Conservation (phyloP, 768 basidiomycete genomes). For the Amyloporia xantha region DNA sequence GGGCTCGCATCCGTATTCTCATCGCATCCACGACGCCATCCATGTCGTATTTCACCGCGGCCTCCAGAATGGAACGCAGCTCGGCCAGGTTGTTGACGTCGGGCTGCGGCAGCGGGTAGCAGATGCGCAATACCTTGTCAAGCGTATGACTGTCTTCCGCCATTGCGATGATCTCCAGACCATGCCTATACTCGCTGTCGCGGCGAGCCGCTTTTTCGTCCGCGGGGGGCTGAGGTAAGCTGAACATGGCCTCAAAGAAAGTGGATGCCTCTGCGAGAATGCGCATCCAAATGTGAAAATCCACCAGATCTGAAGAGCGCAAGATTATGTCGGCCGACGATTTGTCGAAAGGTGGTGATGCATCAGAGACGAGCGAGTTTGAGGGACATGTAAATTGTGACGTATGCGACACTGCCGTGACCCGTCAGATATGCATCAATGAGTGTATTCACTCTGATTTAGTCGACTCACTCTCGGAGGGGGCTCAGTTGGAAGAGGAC, state of each 20-base stretch:
- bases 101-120: constrained; percentile 14
- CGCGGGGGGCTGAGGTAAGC: constrained; percentile 34
- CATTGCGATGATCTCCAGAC: constrained; percentile 4
- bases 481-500: too few relatives aligned
- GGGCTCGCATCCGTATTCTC: constrained; percentile 4
- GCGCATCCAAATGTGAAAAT: constrained; percentile 29
- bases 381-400: too few relatives aligned
- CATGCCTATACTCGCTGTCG: background rate
- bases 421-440: too few relatives aligned
- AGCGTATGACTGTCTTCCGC: constrained; percentile 9
- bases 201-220: background rate
- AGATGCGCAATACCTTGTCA: constrained; percentile 14
- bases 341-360: constrained; percentile 8
- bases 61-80: constrained; percentile 9
- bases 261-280: constrained; percentile 48
- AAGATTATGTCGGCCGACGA: constrained; percentile 38
- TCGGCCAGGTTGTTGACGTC: background rate
- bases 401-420: too few relatives aligned
- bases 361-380: too few relatives aligned
- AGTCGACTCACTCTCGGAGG: too few relatives aligned
- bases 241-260: constrained; percentile 50
- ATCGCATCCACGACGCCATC: constrained; percentile 2
- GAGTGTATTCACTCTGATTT: too few relatives aligned
- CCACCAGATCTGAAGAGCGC: constrained; percentile 42
- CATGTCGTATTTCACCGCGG: constrained; percentile 15